Evolutionary conservation across 139 green algal genomes (phyloP), one percentile per base, ranked within the genome.

Genomic region (Picochlorum costavermella): DNA sequence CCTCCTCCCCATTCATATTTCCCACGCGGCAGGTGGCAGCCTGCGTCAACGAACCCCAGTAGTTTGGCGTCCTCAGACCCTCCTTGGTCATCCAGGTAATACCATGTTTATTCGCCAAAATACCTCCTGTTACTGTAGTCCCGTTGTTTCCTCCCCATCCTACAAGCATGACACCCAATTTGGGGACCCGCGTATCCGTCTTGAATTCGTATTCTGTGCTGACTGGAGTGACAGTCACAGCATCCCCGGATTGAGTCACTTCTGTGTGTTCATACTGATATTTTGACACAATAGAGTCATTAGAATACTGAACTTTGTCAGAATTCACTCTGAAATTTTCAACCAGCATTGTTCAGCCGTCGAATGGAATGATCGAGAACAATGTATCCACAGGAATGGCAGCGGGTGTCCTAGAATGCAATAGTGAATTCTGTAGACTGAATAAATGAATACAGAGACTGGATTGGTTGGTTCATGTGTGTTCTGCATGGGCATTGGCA

Each of bases 31-130:
- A 86, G 6, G 94, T 98, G 29, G 90, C 81, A 6, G 90, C 86
- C 74, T 99, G 94, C 2, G 92, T 99, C 2, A 99, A 74, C 5
- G 79, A 92, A 36, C 94, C 94, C 62, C 75, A 99, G 75, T 96
- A 99, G 82, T 98, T 99, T n/a, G 94, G 90, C 73, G 88, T 87
- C 33, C 84, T 75, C 23, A 98, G 73, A 14, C 94, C 94, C 10
- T 98, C 88, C 78, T 98, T 98, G 30, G 94, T 99, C 80, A 92
- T 92, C 94, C 94, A 99, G 16, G 91, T 97, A 44, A 98, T 90
- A 61, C 90, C 90, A 30, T 90, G 79, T 66, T 95, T 92, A 79
- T 99, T 99, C 14, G 94, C 92, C 3, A 99, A 82, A 37, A 98
- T 87, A 45, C 90, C 91, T 28, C 80, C 94, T 5, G 83, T 94